Percentiles rank a stretch among this genome's conserved stretches.
Conservation (phyloP, 2,329 filamentous ascomycete genomes). For the Blumeriella jaapii region DNA sequence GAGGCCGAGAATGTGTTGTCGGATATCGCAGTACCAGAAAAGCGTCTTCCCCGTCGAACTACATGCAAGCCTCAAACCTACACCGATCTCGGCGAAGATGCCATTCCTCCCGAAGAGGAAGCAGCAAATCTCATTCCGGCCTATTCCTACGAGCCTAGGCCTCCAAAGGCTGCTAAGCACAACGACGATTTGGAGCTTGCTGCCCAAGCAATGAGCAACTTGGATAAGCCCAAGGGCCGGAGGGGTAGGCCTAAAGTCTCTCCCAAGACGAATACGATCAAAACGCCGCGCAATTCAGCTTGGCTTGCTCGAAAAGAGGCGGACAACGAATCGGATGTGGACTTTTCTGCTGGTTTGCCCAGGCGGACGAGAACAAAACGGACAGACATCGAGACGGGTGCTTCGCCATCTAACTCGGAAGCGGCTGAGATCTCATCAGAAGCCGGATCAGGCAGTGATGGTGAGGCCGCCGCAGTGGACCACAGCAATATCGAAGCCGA, state of each 20-base stretch:
- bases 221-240: constrained; percentile 10
- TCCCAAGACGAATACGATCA: constrained; percentile 12
- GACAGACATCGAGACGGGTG: neutral
- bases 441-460: constrained; percentile 6
- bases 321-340: constrained; percentile 7
- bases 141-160: constrained; percentile 3
- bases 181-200: constrained; percentile 15
- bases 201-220: constrained; percentile 14
- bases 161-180: constrained; percentile 1
- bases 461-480: constrained; percentile 4
- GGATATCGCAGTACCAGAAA: constrained; percentile 5
- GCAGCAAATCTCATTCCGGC: constrained; percentile 10
- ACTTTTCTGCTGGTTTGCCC: constrained; percentile 2
- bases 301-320: constrained; percentile 23
- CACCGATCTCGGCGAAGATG: constrained; percentile 20
- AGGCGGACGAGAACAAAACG: constrained; percentile 6
- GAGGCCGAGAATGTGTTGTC: constrained; percentile 1
- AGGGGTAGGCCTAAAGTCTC: constrained; percentile 4
- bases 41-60: constrained; percentile 16
- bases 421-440: constrained; percentile 6
- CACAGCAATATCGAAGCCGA: constrained; percentile 11
- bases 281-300: constrained; percentile 18
- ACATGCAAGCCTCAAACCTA: constrained; percentile 15
- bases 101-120: constrained; percentile 17
- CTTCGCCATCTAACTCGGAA: constrained; percentile 3